These are phyloP conservation scores for Flaveria bidentis DNA, from an alignment of 129 eudicot species.

Conservation along the genomic window DNA sequence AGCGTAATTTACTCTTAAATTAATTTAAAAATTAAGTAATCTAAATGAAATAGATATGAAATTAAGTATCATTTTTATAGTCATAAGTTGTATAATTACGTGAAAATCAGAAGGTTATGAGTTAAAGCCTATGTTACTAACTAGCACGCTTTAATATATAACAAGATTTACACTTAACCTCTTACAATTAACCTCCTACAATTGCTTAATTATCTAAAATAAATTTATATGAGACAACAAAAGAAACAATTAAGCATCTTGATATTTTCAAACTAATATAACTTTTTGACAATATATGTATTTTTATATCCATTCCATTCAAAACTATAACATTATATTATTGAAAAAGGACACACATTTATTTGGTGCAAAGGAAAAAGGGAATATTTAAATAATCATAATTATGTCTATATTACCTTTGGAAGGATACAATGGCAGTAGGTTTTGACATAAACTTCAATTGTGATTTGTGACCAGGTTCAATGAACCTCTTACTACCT, in stretches of 20 bases:
- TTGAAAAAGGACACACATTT: constrained; percentile 10
- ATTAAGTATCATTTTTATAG: no score
- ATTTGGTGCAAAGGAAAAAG: constrained; percentile 22
- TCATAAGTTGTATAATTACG: no score
- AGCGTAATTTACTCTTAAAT: no score
- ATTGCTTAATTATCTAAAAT: background rate
- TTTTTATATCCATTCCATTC: background rate
- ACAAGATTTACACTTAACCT: no score
- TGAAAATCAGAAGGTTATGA: no score
- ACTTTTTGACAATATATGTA: background rate
- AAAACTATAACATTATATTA: constrained; percentile 11
- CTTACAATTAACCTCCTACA: no score
- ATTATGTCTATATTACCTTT: constrained; percentile 10
- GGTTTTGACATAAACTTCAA: constrained; percentile 19
- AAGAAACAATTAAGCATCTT: background rate
- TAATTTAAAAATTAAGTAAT: no score
- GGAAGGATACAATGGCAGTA: constrained; percentile 21
- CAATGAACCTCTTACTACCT: constrained; percentile 32
- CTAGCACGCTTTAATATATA: no score
- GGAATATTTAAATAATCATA: constrained; percentile 12
- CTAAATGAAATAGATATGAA: no score
- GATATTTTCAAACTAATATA: background rate
- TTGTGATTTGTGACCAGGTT: constrained; percentile 21
- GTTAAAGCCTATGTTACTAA: no score
- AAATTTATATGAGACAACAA: background rate